Base-by-base conservation (phyloP, 1,284 basidiomycete genomes). In the Uromyces viciae-fabae region DNA sequence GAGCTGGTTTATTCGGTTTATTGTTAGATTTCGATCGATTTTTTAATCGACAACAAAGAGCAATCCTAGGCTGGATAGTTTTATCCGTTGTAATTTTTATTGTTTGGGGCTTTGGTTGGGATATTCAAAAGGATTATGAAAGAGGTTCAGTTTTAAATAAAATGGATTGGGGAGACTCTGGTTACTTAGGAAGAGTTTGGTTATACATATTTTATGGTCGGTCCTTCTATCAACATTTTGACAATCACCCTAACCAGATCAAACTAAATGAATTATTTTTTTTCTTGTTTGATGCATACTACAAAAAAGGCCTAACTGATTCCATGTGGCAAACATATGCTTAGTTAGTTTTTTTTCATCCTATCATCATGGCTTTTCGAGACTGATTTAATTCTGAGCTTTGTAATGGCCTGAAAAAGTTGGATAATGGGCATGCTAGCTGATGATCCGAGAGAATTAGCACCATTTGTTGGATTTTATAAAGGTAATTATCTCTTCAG, bases 31-130 rank as follows among this genome's bases (percentile, higher is more conserved):
- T 83, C 76, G 82, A 82, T 75, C 73, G 66, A 54, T 71, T 84
- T 71, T 81, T 83, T 19, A 62, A 54, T 33, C 82, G 85, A 14
- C 79, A 71, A 36, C 78, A 75, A 40, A 82, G 85, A 31, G 83
- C 84, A 14, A 83, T 83, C 82, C 49, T 83, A 31, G 84, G 84
- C 33, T 85, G 85, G 85, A 60, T 52, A 49, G 79, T 85, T 72
- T 79, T 83, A 22, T 82, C 83, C 28, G 56, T 74, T 56, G 49
- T 85, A 74, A 81, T 84, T 75, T 84, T 83, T 82, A 82, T 83
- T 14, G 83, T 85, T 36, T 85, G 84, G 83, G 85, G 84, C 14
- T 84, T 83, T 28, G 83, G 82, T 22, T 85, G 84, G 81, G 68
- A 82, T 19, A 82, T 83, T 17, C 84, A 85, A 74, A 82, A 62